Evolutionary conservation across 2,329 filamentous ascomycete genomes (phyloP).

Genomic region (Phialophora chinensis): DNA sequence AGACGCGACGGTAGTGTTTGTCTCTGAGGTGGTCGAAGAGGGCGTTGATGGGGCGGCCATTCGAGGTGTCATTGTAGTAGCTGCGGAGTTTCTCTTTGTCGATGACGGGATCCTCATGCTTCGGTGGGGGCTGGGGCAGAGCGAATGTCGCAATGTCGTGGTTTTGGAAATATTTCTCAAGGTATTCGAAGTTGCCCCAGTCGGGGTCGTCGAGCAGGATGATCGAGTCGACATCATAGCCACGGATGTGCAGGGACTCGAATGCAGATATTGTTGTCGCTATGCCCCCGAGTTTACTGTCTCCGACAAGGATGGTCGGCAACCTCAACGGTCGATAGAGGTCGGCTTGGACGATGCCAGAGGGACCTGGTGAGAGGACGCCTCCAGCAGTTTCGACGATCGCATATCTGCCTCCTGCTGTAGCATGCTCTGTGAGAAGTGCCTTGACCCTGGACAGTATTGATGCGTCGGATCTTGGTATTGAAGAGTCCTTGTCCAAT

Average conservation of each 20-base stretch:
- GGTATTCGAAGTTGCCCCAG: slow-evolving; percentile 72
- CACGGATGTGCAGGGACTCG: slow-evolving; percentile 77
- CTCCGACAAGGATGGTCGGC: slow-evolving; percentile 75
- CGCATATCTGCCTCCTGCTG: slow-evolving; percentile 48
- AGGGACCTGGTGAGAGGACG: slow-evolving; percentile 78
- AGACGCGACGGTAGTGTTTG: slow-evolving; percentile 63
- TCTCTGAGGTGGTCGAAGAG: slow-evolving; percentile 60
- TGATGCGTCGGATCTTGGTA: slow-evolving; percentile 57
- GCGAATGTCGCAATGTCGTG: slow-evolving; percentile 63
- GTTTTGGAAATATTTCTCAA: slow-evolving; percentile 69
- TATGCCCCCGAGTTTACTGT: slow-evolving; percentile 78
- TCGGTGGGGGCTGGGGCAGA: slow-evolving; percentile 64
- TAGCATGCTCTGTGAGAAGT: slow-evolving; percentile 45
- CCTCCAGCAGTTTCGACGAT: slow-evolving; percentile 84
- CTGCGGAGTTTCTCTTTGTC: slow-evolving; percentile 64
- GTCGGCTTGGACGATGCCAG: slow-evolving; percentile 77
- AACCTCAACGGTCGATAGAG: slow-evolving; percentile 75
- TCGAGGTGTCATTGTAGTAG: slow-evolving; percentile 66
- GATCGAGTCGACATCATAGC: slow-evolving; percentile 75
- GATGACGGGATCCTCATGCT: slow-evolving; percentile 47
- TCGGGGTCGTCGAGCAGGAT: slow-evolving; percentile 70
- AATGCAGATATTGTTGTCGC: slow-evolving; percentile 79
- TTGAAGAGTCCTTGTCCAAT: slow-evolving; percentile 36
- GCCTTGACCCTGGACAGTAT: slow-evolving; percentile 58
- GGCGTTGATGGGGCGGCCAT: slow-evolving; percentile 48